Base-by-base conservation (phyloP, 1,284 basidiomycete species). In the Paramarasmius palmivorus region DNA sequence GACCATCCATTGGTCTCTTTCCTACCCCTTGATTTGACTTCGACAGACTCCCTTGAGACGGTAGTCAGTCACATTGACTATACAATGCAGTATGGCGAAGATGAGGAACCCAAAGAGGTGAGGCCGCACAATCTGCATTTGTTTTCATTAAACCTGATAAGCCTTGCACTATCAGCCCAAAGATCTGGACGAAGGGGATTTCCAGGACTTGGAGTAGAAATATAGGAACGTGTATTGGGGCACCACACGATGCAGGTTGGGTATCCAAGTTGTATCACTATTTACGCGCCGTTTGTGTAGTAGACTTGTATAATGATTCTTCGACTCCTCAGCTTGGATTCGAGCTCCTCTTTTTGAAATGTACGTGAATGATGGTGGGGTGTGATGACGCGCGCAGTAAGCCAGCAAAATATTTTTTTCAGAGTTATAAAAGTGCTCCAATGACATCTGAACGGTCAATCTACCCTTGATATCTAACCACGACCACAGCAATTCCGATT, bases 1-100 rank as follows among this genome's bases (percentile, higher is more conserved):
- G 97, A 99, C 67, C 95, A 98, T 69, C 96, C 95, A 47, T 83
- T 99, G 53, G 97, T 99, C 4, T 95, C 93, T 1, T 99, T 99
- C 77, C 75, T 99, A 37, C 95, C 97, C 1, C 81, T 99, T 41
- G 94, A 99, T 71, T 84, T 98, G 48, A 90, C 93, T 2, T 84
- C 86, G 58, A 86, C 95, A 49, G 94, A 98, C 63, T 95, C 92
- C 8, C 79, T 99, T 47, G 92, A 93, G 65, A 88, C 84, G 1
- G 86, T 98, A 12, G 79, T 99, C 48, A 95, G 93, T 66, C 95
- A 98, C 68, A 91, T 99, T 55, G 97, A 99, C 74, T 95, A 95
- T 64, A 90, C 93, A 57, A 93, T 98, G 84, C 95, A 98, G 69
- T 98, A 95, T 63, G 93, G 93, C 42, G 93, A 95, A 73, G 92